Evolutionary conservation across 495 filamentous ascomycete genomes (phyloP), one percentile per base, ranked within the genome.

Genomic region (Annulohypoxylon moriforme): DNA sequence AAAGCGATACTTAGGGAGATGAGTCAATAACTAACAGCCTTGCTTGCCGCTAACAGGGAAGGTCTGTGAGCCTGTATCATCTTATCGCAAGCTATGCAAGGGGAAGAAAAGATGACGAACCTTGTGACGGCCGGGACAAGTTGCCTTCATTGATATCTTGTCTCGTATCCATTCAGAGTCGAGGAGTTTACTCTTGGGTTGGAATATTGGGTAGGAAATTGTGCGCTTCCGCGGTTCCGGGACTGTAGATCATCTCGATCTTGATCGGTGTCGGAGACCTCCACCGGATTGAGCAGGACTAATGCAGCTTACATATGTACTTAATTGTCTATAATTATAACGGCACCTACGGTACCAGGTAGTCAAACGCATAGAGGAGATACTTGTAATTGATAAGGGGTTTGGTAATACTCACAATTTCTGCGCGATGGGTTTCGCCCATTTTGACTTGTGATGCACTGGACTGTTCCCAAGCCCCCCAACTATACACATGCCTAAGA

Each of bases 1-100:
- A 56, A 73, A 73, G 70, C 57, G 70, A 73, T 22, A 60, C 36
- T 50, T 73, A 56, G 38, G 38, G 18, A 60, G 29, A 65, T 27
- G 22, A 56, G 33, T 47, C 38, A 68, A 29, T 68, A 47, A 66
- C 71, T 73, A 69, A 69, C 66, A 49, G 34, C 49, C 47, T 65
- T 63, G 36, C 40, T 69, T 62, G 65, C 50, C 22, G 56, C 18
- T 20, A 69, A 52, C 18, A 69, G 66, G 61, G 71, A 73, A 29
- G 71, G 71, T 33, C 13, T 69, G 62, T 69, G 57, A 73, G 62
- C 50, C 56, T 66, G 69, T 20, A 38, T 22, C 33, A 7, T 50
- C 31, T 29, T 47, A 25, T 33, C 31, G 34, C 57, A 58, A 56
- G 60, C 42, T n/a, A 60, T 33, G 63, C 44, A 67, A 55, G 64